Percentiles rank a stretch among this genome's conserved stretches.
phyloP scores from a whole-genome alignment of 2,329 filamentous ascomycete species.

The Sclerotinia borealis region DNA sequence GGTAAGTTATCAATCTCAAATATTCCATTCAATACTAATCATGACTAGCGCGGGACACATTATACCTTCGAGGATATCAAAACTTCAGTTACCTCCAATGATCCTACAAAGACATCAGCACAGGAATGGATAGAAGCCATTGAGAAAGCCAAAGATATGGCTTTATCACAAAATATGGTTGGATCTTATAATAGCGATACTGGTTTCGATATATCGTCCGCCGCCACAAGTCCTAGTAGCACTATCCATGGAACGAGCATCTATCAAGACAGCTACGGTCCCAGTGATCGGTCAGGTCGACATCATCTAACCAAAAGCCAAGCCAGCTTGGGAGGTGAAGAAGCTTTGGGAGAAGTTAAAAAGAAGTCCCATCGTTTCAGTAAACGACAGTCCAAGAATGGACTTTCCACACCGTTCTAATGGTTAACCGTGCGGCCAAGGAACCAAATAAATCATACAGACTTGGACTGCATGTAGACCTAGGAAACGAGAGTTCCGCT shows the following conservation, averaged over 20 bases:
- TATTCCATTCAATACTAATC: slow-evolving; percentile 8
- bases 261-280: slow-evolving; percentile 46
- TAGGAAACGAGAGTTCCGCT: background rate
- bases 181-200: slow-evolving; percentile 62
- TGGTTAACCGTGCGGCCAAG: background rate
- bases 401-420: slow-evolving; percentile 65
- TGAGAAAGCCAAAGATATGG: slow-evolving; percentile 80
- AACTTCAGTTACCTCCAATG: slow-evolving; percentile 52
- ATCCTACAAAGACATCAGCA: slow-evolving; percentile 60
- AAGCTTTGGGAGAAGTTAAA: slow-evolving; percentile 32
- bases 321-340: slow-evolving; percentile 41
- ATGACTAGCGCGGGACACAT: slow-evolving; percentile 66
- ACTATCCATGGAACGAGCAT: slow-evolving; percentile 58
- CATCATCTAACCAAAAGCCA: slow-evolving; percentile 56
- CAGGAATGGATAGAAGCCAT: slow-evolving; percentile 91
- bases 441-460: background rate
- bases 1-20: slow-evolving; percentile 49
- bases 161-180: slow-evolving; percentile 63
- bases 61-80: slow-evolving; percentile 94
- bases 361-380: slow-evolving; percentile 68
- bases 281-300: slow-evolving; percentile 48
- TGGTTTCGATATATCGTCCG: slow-evolving; percentile 62
- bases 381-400: slow-evolving; percentile 89
- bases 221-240: slow-evolving; percentile 67
- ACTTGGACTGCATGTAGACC: background rate